Evolutionary conservation across 2,329 filamentous ascomycete genomes (phyloP).

Genomic region (Dactylella cylindrospora): DNA sequence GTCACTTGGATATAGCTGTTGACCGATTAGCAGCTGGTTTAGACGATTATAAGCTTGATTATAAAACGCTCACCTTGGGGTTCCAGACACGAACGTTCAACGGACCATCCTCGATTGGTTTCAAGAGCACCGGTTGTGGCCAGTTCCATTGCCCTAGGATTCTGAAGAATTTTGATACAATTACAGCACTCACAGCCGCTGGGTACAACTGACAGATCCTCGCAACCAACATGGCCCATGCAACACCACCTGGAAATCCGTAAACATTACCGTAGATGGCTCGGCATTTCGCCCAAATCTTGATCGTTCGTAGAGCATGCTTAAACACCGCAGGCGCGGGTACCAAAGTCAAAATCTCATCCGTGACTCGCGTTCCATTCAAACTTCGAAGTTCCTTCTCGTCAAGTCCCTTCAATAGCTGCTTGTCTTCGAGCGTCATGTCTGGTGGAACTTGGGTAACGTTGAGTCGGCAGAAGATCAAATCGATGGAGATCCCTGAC

Average conservation of each 20-base stretch:
- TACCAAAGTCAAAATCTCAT: conserved; percentile 85
- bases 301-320: conserved; percentile 84
- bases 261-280: conserved; percentile 96
- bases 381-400: conserved; percentile 84
- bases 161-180: conserved; percentile 91
- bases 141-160: conserved; percentile 90
- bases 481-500: conserved; percentile 85
- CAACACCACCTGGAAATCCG: conserved; percentile 93
- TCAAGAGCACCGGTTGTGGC: conserved; percentile 90
- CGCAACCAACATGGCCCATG: conserved; percentile 97
- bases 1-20: conserved; percentile 73
- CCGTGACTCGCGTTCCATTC: conserved; percentile 91
- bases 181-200: conserved; percentile 80
- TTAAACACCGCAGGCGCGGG: conserved; percentile 89
- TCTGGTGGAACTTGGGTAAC: conserved; percentile 71
- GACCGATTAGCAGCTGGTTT: neutral
- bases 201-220: conserved; percentile 95
- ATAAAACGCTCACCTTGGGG: conserved; percentile 65
- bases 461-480: conserved; percentile 79
- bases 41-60: too few species aligned
- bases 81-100: conserved; percentile 91
- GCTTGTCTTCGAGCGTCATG: conserved; percentile 77
- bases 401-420: conserved; percentile 79
- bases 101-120: conserved; percentile 78
- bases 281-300: conserved; percentile 90